These are phyloP conservation scores for Phytophthora foliorum DNA, from an alignment of 352 stramenopile species.

Conservation along the genomic window DNA sequence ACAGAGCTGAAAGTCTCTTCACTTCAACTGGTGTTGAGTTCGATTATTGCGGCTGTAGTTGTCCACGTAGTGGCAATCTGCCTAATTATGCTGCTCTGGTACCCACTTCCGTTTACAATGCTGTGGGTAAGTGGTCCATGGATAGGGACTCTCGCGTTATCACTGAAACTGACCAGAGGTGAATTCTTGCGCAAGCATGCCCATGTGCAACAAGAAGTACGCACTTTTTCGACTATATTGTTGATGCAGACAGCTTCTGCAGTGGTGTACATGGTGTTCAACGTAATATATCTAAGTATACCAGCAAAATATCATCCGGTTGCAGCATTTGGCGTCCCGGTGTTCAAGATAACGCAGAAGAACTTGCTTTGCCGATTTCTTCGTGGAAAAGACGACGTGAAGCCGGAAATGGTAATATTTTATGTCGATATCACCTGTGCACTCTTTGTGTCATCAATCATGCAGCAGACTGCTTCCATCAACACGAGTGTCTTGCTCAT, in stretches of 20 bases:
- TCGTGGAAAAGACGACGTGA: slow-evolving; percentile 33
- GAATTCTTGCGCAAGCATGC: slow-evolving; percentile 19
- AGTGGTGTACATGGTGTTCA: slow-evolving; percentile 11
- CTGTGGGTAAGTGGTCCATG: slow-evolving; percentile 23
- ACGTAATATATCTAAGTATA: slow-evolving; percentile 16
- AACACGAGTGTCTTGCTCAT: slow-evolving; percentile 41
- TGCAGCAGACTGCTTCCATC: slow-evolving; percentile 41
- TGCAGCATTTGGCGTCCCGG: slow-evolving; percentile 8
- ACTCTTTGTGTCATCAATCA: slow-evolving; percentile 50
- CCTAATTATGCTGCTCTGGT: slow-evolving; percentile 16
- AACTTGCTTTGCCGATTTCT: slow-evolving; percentile 26
- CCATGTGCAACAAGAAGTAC: slow-evolving; percentile 14
- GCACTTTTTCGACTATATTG: slow-evolving; percentile 12
- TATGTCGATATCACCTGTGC: slow-evolving; percentile 59
- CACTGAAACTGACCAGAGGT: slow-evolving; percentile 17
- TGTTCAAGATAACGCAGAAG: slow-evolving; percentile 23
- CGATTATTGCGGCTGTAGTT: background rate
- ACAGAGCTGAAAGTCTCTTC: slow-evolving; percentile 19
- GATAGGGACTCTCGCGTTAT: slow-evolving; percentile 16
- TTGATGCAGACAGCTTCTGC: slow-evolving; percentile 9
- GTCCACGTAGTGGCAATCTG: slow-evolving; percentile 3
- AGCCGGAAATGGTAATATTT: slow-evolving; percentile 53
- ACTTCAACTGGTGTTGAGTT: background rate
- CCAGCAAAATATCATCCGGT: slow-evolving; percentile 6
- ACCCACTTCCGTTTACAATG: slow-evolving; percentile 28